Evolutionary conservation across 305 asterid species (phyloP).

Genomic region (Vinca major): DNA sequence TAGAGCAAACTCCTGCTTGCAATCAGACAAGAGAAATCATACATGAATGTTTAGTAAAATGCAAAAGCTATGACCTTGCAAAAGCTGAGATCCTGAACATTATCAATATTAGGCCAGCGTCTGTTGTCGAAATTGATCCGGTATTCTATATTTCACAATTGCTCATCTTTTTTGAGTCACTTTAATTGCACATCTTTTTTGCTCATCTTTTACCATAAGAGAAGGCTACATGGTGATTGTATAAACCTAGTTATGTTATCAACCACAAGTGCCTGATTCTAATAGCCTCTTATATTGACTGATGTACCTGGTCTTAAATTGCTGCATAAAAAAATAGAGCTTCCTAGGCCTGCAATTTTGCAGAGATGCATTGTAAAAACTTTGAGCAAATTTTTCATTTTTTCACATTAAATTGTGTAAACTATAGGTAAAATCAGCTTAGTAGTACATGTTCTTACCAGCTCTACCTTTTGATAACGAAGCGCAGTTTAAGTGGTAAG

Average conservation of each 20-base stretch:
- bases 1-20: slow-evolving; percentile 55
- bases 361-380: neutral
- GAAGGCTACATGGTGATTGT: too few species aligned
- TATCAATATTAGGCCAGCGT: slow-evolving; percentile 60
- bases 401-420: too few species aligned
- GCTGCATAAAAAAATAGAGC: neutral
- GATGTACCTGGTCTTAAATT: neutral
- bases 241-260: too few species aligned
- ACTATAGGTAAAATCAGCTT: neutral
- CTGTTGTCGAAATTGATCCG: slow-evolving; percentile 43
- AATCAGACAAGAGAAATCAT: slow-evolving; percentile 49
- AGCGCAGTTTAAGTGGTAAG: too few species aligned
- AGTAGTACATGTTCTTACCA: neutral
- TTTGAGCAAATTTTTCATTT: neutral
- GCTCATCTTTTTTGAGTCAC: slow-evolving; percentile 6
- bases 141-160: slow-evolving; percentile 24
- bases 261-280: too few species aligned
- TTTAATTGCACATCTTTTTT: neutral
- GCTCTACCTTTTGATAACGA: neutral
- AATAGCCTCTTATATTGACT: neutral
- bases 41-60: slow-evolving; percentile 32
- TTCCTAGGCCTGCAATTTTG: neutral
- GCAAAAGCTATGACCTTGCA: slow-evolving; percentile 41
- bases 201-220: neutral
- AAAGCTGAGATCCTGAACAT: slow-evolving; percentile 67